phyloP scores from a whole-genome alignment of 495 filamentous ascomycete genomes.

The Penicillium odoratum region DNA sequence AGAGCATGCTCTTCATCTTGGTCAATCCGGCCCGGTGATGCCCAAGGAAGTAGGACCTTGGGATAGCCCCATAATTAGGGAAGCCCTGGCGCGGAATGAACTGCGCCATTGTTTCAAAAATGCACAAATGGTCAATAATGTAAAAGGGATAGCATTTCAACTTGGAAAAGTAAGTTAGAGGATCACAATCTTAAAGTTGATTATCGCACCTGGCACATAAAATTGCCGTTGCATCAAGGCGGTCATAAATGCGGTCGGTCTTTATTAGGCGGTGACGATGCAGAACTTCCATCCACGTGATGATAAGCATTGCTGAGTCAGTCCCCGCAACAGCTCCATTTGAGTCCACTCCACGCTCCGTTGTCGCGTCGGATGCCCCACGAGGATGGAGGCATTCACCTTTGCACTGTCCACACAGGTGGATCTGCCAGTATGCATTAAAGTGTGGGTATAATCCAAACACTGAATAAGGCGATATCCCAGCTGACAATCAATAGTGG shows the following conservation, averaged over 20 bases:
- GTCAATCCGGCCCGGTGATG: slow-evolving; percentile 83
- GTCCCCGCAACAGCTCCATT: slow-evolving; percentile 16
- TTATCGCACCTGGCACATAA: slow-evolving; percentile 5
- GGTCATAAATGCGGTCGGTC: slow-evolving; percentile 7
- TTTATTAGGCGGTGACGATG: not conserved
- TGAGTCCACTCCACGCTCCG: slow-evolving; percentile 2
- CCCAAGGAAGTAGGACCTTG: slow-evolving; percentile 93
- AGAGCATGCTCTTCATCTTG: slow-evolving; percentile 82
- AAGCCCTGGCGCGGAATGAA: slow-evolving; percentile 78
- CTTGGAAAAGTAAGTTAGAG: not conserved
- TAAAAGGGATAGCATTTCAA: slow-evolving; percentile 15
- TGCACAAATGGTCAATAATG: not conserved
- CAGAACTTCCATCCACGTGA: slow-evolving; percentile 9
- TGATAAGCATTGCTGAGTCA: slow-evolving; percentile 16
- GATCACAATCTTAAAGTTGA: not conserved
- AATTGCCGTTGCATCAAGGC: slow-evolving; percentile 17
- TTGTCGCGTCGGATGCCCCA: slow-evolving; percentile 4
- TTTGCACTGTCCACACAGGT: slow-evolving; percentile 85
- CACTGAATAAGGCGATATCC: slow-evolving; percentile 5
- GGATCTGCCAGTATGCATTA: slow-evolving; percentile 75
- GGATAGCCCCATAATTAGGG: slow-evolving; percentile 66
- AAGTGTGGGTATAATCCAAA: slow-evolving; percentile 59
- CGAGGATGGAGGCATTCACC: slow-evolving; percentile 85
- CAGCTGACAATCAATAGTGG: slow-evolving; percentile 53
- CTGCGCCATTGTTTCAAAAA: slow-evolving; percentile 24